Evolutionary conservation across 805 yeast genomes (phyloP), one percentile per base, ranked within the genome.

Genomic region (Teunomyces pallodes): DNA sequence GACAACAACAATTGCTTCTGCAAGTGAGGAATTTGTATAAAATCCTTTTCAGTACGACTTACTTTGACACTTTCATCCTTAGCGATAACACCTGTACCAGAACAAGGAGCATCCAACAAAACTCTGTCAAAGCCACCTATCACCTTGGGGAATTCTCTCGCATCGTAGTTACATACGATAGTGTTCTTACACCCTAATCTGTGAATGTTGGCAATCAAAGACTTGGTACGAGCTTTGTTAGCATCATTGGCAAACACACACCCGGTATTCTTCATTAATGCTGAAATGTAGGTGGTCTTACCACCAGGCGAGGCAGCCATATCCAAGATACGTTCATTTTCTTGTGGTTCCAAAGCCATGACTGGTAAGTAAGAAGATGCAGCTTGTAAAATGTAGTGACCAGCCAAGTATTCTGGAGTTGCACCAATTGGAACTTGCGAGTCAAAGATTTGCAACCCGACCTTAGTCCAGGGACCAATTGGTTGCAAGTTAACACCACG

Each of bases 291-390:
- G 2, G 99, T 92, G 16, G 97, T 90, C 66, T 92, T 92, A 71
- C 99, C 99, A 75, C 99, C 99, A 55, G 99, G 99, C 27, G 99
- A 97, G 51, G 99, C 96, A 42, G 99, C 98, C 99, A 94, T 94
- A 73, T 94, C 99, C 54, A 94, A 76, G 36, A 94, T 79, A 62
- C 99, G 86, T 74, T 94, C 99, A 64, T 87, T 84, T 69, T 90
- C 97, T 66, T 90, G 95, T n/a, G 99, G 99, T 53, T 84, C 92
- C 58, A 94, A 75, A 0, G 99, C 99, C 92, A 94, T 89, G 16
- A 91, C 97, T 7, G 99, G 99, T 63, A 94, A 74, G 70, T 92
- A 94, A 8, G 98, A 91, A 5, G 97, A 91, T 17, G 99, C 99
- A 38, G 99, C 99, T 71, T 94, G 99, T 60, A 94, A 74, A 53